These are phyloP conservation scores for Sindora glabra DNA, from an alignment of 306 rosid genomes.

Conservation along the genomic window DNA sequence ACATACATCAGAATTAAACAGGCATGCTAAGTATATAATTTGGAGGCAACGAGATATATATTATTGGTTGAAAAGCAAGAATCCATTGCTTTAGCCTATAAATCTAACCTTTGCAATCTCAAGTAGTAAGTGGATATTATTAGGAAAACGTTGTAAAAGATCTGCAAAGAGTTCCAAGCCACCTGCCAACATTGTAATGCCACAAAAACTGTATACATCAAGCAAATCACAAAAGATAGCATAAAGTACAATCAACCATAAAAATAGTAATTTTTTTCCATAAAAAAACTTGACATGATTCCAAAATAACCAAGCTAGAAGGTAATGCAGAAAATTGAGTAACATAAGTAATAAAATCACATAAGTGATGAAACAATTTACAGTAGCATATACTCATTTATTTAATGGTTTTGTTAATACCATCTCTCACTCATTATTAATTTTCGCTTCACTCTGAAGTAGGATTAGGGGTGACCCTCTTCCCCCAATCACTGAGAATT, in stretches of 20 bases:
- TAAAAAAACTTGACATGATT: not conserved
- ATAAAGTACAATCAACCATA: not conserved
- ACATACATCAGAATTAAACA: slow-evolving; percentile 12
- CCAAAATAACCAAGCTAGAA: slow-evolving; percentile 4
- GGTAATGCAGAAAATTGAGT: not conserved
- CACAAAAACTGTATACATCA: slow-evolving; percentile 7
- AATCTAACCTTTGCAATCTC: slow-evolving; percentile 89
- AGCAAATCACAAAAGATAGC: not conserved
- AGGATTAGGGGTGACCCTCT: not conserved
- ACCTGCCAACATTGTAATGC: slow-evolving; percentile 47
- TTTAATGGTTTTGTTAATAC: not conserved
- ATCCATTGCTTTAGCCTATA: no score
- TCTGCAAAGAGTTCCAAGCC: slow-evolving; percentile 83
- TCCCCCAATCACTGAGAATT: not conserved
- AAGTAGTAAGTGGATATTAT: slow-evolving; percentile 76
- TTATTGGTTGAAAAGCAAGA: no score
- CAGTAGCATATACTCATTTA: not conserved
- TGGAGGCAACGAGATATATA: no score
- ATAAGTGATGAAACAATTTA: not conserved
- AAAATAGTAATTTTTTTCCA: not conserved
- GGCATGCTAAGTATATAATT: not conserved
- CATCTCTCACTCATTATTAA: not conserved
- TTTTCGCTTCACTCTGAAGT: not conserved
- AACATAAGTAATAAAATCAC: not conserved
- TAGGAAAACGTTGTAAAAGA: slow-evolving; percentile 92